These are phyloP conservation scores for Nicotiana attenuata DNA, from an alignment of 257 asterid genomes.

Conservation along the genomic window DNA sequence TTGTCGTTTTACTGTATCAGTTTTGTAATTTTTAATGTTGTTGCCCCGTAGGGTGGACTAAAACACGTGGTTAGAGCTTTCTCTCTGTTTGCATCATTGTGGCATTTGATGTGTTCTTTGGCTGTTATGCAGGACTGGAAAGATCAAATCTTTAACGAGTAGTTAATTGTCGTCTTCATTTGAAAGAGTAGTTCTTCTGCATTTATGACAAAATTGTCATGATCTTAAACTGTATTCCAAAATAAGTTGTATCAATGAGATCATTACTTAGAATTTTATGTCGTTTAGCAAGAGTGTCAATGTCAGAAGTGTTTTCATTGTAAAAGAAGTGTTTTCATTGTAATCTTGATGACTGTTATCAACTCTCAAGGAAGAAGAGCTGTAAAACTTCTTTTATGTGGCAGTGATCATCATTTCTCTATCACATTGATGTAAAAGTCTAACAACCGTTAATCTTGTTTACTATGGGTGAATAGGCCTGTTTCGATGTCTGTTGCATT, in stretches of 20 bases:
- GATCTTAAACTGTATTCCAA: not conserved
- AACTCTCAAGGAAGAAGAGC: not conserved
- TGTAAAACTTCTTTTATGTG: not conserved
- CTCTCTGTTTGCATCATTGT: not conserved
- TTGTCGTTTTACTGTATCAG: not conserved
- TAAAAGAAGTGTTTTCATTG: not conserved
- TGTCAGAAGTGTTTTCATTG: not conserved
- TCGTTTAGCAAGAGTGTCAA: not conserved
- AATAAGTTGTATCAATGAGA: not conserved
- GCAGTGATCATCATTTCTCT: not conserved
- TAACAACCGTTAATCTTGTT: not conserved
- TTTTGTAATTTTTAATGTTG: not conserved
- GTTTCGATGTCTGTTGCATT: not conserved
- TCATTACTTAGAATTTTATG: not conserved
- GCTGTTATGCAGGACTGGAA: not conserved
- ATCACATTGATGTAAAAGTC: not conserved
- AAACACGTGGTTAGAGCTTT: not conserved
- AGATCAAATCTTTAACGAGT: not conserved
- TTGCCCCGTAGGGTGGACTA: not conserved
- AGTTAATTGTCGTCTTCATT: not conserved
- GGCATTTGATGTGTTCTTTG: not conserved
- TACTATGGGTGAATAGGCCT: not conserved
- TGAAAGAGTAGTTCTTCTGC: not conserved
- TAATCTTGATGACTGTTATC: not conserved
- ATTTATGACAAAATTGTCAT: not conserved